Conservation (phyloP, 371 early-diverging fungal species). For the Apophysomyces elegans region DNA sequence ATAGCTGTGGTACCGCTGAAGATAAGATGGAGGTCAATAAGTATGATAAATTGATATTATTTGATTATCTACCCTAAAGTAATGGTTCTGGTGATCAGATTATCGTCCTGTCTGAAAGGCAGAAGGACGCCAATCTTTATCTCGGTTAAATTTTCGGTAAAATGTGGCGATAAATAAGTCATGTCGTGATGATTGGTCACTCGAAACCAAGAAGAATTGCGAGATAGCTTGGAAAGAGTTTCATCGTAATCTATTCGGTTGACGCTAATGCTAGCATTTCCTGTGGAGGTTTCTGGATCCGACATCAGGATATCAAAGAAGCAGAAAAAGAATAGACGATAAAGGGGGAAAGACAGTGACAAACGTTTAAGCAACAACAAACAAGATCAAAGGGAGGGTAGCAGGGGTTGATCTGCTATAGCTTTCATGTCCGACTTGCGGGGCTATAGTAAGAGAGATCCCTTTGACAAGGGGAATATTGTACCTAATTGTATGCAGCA, state of each 20-base stretch:
- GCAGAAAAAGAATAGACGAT: background rate
- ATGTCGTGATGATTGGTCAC: background rate
- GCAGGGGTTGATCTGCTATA: background rate
- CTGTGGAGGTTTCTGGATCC: background rate
- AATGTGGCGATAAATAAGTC: background rate
- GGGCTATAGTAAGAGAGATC: background rate
- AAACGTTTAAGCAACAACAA: constrained; percentile 7
- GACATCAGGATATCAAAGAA: background rate
- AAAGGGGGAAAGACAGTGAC: background rate
- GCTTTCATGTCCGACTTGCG: background rate
- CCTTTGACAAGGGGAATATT: constrained; percentile 2
- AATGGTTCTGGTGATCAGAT: constrained; percentile 13
- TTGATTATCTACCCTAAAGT: constrained; percentile 15
- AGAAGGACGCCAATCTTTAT: constrained; percentile 25
- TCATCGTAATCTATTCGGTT: background rate
- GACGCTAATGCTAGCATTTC: background rate
- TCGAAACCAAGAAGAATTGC: background rate
- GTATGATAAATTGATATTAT: background rate
- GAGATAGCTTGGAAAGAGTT: background rate
- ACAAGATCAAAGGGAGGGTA: constrained; percentile 5
- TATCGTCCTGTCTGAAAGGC: constrained; percentile 16
- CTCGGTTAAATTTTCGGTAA: constrained; percentile 16
- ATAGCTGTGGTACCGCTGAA: constrained; percentile 43
- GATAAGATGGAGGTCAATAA: background rate
- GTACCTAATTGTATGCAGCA: background rate